These are phyloP conservation scores for Pestalotiopsis fici DNA, from an alignment of 2,329 filamentous ascomycete genomes.

Conservation along the genomic window DNA sequence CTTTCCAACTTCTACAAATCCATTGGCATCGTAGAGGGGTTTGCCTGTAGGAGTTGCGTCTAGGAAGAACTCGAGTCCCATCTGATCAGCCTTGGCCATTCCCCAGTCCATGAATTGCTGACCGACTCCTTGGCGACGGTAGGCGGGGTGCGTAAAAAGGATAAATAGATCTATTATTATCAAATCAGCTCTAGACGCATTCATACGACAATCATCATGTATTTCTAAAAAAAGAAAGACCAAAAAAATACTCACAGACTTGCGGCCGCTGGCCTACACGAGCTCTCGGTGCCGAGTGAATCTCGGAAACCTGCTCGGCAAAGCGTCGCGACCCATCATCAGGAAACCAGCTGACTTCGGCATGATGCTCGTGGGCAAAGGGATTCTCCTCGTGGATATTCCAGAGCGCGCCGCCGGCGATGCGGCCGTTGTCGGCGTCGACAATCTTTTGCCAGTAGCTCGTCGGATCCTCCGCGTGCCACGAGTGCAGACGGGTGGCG, in stretches of 20 bases:
- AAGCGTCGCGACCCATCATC: slow-evolving; percentile 24
- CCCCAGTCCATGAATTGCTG: slow-evolving; percentile 26
- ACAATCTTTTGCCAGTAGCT: slow-evolving; percentile 32
- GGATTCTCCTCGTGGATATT: slow-evolving; percentile 29
- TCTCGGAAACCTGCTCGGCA: slow-evolving; percentile 19
- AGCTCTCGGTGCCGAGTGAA: slow-evolving; percentile 11
- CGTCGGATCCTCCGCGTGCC: slow-evolving; percentile 25
- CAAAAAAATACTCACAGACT: slow-evolving; percentile 21
- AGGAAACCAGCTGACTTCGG: slow-evolving; percentile 31
- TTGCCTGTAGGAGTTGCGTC: slow-evolving; percentile 20
- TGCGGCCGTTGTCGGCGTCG: slow-evolving; percentile 25
- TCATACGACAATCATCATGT: no score
- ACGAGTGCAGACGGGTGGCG: slow-evolving; percentile 18
- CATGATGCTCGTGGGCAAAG: slow-evolving; percentile 15
- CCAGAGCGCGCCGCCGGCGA: slow-evolving; percentile 30
- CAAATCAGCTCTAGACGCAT: no score
- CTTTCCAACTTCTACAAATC: background rate
- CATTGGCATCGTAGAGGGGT: slow-evolving; percentile 9
- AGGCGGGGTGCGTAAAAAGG: slow-evolving; percentile 23
- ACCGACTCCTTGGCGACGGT: slow-evolving; percentile 19
- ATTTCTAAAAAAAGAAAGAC: no score
- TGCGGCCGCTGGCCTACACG: slow-evolving; percentile 19
- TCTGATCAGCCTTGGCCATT: slow-evolving; percentile 20
- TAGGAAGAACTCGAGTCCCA: slow-evolving; percentile 22
- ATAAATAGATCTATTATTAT: slow-evolving; percentile 19